Evolutionary conservation across 192 early-diverging fungal species (phyloP), one percentile per base, ranked within the genome.

Genomic region (Coemansia sp.): DNA sequence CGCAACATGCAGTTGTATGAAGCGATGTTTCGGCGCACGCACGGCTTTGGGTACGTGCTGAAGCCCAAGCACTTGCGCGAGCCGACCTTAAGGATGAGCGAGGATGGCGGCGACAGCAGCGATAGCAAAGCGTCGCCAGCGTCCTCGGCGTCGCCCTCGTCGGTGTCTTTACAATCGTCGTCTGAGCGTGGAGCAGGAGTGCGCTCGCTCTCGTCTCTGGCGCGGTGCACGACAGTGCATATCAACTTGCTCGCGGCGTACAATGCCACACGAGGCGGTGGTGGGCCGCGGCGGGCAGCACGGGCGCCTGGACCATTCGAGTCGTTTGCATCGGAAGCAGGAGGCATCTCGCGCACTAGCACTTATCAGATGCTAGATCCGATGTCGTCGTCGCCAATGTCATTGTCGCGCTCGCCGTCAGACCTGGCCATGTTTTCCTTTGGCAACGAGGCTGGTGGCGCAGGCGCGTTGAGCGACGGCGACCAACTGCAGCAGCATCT

Each of bases 11-110:
- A 94, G 70, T 77, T 97, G 41, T 92, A 94, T 74, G 76, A 85
- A 29, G 94, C 94, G n/a, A 85, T 97, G 87, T 97, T 96, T 66
- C 70, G 59, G 5, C 68, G 85, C 46, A 92, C 92, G 64, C 87
- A 86, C 5, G 74, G 83, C n/a, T 77, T 82, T 42, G 96, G 96
- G 4, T 96, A 94, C 68, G 87, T 96, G 22, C 80, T 94, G 22
- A 95, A 95, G 71, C 91, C 94, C 17, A 65, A 59, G 41, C 56
- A 72, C 25, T 29, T 82, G 74, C 68, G 73, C 59, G 70, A 72
- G 27, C 11, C 29, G 36, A 60, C 60, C 0, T 20, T 46, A 7
- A 19, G 12, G 9, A 46, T 12, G 41, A 17, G 45, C 15, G 43
- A 32, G 5, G 46, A 35, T 27, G 45, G 29, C 46, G 25, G 27